Evolutionary conservation across 192 early-diverging fungal genomes (phyloP).

Genomic region (Podila verticillata): DNA sequence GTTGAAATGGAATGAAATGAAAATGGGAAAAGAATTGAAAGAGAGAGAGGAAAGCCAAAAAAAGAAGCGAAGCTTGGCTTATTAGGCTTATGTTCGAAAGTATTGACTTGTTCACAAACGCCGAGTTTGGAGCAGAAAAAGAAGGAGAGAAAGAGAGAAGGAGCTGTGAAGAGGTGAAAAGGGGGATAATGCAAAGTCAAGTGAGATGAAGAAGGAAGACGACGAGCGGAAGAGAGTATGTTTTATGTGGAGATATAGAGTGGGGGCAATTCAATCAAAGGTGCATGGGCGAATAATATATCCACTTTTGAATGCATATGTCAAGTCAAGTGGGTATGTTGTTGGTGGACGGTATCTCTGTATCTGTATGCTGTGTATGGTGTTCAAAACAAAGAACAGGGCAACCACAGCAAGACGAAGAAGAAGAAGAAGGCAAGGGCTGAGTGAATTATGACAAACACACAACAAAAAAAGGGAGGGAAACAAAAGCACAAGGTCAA

Average conservation of each 20-base stretch:
- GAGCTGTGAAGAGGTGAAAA: not conserved
- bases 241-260: no score
- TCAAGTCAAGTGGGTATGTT: no score
- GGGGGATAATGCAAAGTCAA: not conserved
- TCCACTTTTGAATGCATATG: no score
- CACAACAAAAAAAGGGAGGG: not conserved
- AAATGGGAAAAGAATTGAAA: not conserved
- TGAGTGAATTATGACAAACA: no score
- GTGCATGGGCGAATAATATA: no score
- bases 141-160: not conserved
- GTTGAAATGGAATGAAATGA: conserved; percentile 1
- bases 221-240: not conserved
- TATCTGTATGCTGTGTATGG: no score
- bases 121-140: not conserved
- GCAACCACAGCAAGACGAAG: no score
- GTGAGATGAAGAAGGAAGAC: not conserved
- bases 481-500: not conserved
- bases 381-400: no score
- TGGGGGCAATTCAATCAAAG: no score
- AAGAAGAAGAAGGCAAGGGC: not conserved
- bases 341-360: no score
- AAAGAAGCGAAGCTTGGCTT: not conserved
- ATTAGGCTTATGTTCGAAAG: not conserved
- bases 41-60: not conserved
- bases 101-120: no score